Percentiles rank a stretch among this genome's conserved stretches.
Evolutionary conservation across 345 rosid genomes (phyloP).

Genomic region (Murraya paniculata): DNA sequence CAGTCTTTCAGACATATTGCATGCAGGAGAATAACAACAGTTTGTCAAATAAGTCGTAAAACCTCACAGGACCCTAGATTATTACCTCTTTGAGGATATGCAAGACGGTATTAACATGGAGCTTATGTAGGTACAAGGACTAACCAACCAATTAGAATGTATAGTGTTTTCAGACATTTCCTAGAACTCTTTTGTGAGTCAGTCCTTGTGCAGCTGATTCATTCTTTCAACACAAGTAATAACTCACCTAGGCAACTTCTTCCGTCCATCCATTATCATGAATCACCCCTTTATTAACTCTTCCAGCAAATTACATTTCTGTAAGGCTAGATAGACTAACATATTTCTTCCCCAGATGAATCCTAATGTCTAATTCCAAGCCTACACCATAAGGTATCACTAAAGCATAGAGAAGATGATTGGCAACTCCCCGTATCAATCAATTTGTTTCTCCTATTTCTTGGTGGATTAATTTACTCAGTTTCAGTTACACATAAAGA

Average conservation of each 20-base stretch:
- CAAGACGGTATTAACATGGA: background rate
- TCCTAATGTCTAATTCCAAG: background rate
- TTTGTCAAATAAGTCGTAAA: background rate
- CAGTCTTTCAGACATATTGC: background rate
- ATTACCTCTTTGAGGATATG: background rate
- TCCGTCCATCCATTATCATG: background rate
- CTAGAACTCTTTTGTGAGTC: background rate
- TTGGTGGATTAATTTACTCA: background rate
- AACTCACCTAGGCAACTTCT: background rate
- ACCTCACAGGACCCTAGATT: background rate
- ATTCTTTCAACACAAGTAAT: background rate
- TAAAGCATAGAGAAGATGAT: background rate
- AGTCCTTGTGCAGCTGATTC: background rate
- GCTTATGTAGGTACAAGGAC: background rate
- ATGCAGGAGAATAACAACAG: background rate
- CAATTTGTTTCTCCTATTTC: background rate
- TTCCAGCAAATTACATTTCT: background rate
- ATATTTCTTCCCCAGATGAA: background rate
- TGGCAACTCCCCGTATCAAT: background rate
- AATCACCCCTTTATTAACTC: background rate
- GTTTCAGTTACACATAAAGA: background rate
- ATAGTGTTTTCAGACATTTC: background rate
- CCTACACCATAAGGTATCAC: background rate
- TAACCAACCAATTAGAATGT: background rate
- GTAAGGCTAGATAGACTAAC: background rate